Evolutionary conservation across 2,329 filamentous ascomycete genomes (phyloP).

Genomic region (Cytospora paraplurivora): DNA sequence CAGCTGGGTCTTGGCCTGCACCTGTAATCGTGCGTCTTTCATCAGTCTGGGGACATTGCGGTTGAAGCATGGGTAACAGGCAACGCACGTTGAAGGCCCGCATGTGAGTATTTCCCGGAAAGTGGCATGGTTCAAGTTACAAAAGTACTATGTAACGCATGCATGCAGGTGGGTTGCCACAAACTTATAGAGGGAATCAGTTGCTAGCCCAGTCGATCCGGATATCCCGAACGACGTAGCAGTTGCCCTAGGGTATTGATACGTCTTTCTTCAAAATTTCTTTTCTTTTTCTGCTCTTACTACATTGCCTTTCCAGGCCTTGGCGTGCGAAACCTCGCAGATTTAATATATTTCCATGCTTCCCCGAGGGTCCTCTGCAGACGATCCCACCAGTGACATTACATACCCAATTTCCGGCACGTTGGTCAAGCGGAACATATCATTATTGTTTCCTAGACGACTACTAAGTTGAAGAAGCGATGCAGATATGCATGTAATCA

Average conservation of each 20-base stretch:
- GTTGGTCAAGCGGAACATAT: neutral
- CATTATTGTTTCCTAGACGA: neutral
- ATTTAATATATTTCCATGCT: neutral
- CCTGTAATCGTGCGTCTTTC: neutral
- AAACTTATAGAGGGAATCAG: too few relatives aligned
- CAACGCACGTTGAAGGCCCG: too few relatives aligned
- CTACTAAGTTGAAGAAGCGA: neutral
- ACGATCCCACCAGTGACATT: neutral
- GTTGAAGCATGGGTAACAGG: too few relatives aligned
- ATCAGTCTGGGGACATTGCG: too few relatives aligned
- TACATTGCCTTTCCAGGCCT: neutral
- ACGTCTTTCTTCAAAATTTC: too few relatives aligned
- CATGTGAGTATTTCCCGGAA: neutral
- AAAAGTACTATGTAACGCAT: too few relatives aligned
- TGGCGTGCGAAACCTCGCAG: neutral
- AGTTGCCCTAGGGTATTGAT: neutral
- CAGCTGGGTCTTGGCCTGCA: neutral
- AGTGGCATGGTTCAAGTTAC: too few relatives aligned
- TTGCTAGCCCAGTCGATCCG: too few relatives aligned
- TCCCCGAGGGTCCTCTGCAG: neutral
- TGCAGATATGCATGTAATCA: constrained; percentile 1
- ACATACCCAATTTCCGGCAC: neutral
- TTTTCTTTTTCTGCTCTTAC: neutral
- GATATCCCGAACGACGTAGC: neutral
- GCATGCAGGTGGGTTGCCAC: too few relatives aligned